phyloP scores from a whole-genome alignment of 306 rosid genomes.

The Dalbergia cultrata region DNA sequence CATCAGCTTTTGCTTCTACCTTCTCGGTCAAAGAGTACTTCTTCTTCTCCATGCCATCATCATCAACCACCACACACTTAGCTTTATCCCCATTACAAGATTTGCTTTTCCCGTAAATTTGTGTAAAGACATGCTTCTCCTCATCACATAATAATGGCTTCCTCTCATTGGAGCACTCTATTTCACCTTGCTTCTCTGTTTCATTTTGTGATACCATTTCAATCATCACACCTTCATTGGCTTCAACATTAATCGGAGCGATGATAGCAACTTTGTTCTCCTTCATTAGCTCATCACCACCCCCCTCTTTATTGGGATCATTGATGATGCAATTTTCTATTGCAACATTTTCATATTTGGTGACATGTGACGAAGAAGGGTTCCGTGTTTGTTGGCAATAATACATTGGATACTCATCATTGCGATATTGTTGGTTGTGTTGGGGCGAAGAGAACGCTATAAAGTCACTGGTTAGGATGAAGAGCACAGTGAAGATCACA shows the following conservation, averaged over 20 bases:
- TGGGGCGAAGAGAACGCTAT: slow-evolving; percentile 61
- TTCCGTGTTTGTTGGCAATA: background rate
- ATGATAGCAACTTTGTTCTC: background rate
- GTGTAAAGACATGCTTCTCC: slow-evolving; percentile 2
- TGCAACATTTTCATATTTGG: slow-evolving; percentile 9
- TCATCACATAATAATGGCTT: slow-evolving; percentile 6
- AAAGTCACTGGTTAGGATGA: slow-evolving; percentile 67
- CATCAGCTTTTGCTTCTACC: background rate
- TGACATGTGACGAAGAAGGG: slow-evolving; percentile 11
- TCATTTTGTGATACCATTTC: no score
- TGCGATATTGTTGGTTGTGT: background rate
- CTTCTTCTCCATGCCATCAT: slow-evolving; percentile 43
- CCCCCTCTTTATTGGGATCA: background rate
- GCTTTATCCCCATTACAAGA: slow-evolving; percentile 26
- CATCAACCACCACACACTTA: slow-evolving; percentile 40
- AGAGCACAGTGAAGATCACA: slow-evolving; percentile 63
- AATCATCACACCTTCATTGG: slow-evolving; percentile 13
- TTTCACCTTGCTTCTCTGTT: background rate
- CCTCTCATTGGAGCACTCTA: slow-evolving; percentile 14
- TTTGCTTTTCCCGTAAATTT: slow-evolving; percentile 45
- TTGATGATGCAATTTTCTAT: slow-evolving; percentile 21
- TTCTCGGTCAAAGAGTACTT: slow-evolving; percentile 49
- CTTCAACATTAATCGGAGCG: slow-evolving; percentile 3
- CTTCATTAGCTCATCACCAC: background rate
- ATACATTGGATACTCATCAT: slow-evolving; percentile 42